Conservation (phyloP, 2,329 filamentous ascomycete genomes). For the Alternaria novae-zelandiae region DNA sequence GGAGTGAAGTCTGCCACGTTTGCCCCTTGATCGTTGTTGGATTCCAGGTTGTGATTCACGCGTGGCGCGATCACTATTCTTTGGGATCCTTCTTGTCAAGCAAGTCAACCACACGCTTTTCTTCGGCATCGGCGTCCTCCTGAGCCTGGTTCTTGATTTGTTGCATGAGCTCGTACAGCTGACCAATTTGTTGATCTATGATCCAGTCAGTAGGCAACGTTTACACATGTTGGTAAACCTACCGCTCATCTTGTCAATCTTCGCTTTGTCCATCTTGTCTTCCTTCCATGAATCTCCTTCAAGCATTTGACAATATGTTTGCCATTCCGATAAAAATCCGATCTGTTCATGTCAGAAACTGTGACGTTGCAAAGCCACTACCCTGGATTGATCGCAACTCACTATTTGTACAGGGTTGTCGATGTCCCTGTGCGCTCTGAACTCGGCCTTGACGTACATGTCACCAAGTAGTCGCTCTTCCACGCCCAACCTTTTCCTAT, state of each 20-base stretch:
- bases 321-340: conserved; percentile 96
- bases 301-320: conserved; percentile 89
- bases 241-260: conserved; percentile 96
- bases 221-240: conserved; percentile 42
- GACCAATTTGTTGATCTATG: conserved; percentile 87
- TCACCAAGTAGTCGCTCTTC: conserved; percentile 86
- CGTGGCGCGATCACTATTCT: conserved; percentile 28
- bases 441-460: conserved; percentile 92
- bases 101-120: conserved; percentile 19
- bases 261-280: conserved; percentile 80
- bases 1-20: conserved; percentile 22
- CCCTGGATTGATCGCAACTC: conserved; percentile 43
- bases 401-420: conserved; percentile 94
- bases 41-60: conserved; percentile 10
- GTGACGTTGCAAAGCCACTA: not conserved
- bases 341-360: conserved; percentile 63
- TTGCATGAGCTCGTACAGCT: conserved; percentile 93
- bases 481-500: conserved; percentile 75
- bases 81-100: conserved; percentile 44
- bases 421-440: conserved; percentile 78
- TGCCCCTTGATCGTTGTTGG: conserved; percentile 10
- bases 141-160: conserved; percentile 67
- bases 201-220: conserved; percentile 3
- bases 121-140: conserved; percentile 52
- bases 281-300: conserved; percentile 87